A percentile compares a stretch with the other conserved stretches of the same genome.
These are phyloP conservation scores for Scheffersomyces titani DNA, from an alignment of 1,139 yeast genomes.

Conservation along the genomic window DNA sequence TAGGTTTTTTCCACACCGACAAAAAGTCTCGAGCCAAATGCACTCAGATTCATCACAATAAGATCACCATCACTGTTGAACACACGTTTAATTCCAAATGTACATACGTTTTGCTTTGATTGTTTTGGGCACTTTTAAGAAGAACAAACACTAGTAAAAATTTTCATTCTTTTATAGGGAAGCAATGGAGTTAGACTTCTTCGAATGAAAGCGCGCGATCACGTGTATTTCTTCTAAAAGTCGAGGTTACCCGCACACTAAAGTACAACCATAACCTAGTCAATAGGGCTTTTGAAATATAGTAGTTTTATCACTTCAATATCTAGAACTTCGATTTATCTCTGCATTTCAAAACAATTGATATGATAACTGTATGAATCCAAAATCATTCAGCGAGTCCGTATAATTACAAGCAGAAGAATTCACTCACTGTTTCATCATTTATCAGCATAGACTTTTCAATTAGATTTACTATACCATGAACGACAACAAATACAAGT, in stretches of 20 bases:
- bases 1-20: constrained; percentile 93
- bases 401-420: too few species aligned
- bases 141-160: neutral
- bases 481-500: constrained; percentile 59
- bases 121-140: neutral
- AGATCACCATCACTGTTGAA: neutral
- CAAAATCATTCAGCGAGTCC: neutral
- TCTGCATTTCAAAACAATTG: neutral
- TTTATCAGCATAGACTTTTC: neutral
- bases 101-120: neutral
- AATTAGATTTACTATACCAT: neutral
- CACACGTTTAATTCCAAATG: neutral
- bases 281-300: neutral
- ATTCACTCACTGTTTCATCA: neutral
- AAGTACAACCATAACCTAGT: neutral
- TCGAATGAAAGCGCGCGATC: neutral
- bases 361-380: neutral
- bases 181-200: neutral
- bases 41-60: constrained; percentile 82
- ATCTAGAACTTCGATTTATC: too few species aligned
- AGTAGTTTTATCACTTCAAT: too few species aligned
- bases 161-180: neutral
- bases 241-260: neutral
- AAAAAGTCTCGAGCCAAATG: constrained; percentile 94
- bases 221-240: neutral